Evolutionary conservation across 23 red algal species (phyloP).

Genomic region (Cyanidioschyzon merolae): DNA sequence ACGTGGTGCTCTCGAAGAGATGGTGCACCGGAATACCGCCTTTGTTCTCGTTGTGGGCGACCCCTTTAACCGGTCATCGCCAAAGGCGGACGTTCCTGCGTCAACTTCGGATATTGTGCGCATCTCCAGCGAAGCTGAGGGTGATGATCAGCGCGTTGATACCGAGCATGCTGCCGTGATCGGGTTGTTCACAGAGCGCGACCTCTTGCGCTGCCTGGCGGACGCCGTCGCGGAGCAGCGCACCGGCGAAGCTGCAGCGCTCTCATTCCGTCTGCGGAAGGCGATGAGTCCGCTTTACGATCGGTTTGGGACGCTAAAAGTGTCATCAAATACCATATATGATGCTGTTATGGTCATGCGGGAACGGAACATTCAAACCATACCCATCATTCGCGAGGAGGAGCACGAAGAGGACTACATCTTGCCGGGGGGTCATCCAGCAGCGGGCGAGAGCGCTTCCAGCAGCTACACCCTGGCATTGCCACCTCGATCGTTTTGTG

Average conservation of each 20-base stretch:
- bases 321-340: background rate
- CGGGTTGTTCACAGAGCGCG: conserved; percentile 4
- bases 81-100: background rate
- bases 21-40: background rate
- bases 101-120: background rate
- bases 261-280: background rate
- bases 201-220: background rate
- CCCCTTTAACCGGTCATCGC: conserved; percentile 1
- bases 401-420: conserved; percentile 15
- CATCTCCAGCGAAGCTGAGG: background rate
- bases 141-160: background rate
- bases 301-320: conserved; percentile 1
- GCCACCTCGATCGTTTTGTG: background rate
- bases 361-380: background rate
- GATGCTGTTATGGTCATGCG: background rate
- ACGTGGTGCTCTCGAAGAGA: background rate
- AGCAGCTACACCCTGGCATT: background rate
- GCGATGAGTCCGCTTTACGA: background rate
- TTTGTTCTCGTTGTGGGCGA: conserved; percentile 8
- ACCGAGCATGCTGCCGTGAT: background rate
- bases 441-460: background rate
- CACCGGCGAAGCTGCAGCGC: background rate
- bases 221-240: background rate
- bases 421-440: background rate
- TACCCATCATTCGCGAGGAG: conserved; percentile 9